Percentiles rank a stretch among this genome's conserved stretches.
These are phyloP conservation scores for Oryza nivara DNA, from an alignment of 176 grass and related monocot genomes.

Conservation along the genomic window DNA sequence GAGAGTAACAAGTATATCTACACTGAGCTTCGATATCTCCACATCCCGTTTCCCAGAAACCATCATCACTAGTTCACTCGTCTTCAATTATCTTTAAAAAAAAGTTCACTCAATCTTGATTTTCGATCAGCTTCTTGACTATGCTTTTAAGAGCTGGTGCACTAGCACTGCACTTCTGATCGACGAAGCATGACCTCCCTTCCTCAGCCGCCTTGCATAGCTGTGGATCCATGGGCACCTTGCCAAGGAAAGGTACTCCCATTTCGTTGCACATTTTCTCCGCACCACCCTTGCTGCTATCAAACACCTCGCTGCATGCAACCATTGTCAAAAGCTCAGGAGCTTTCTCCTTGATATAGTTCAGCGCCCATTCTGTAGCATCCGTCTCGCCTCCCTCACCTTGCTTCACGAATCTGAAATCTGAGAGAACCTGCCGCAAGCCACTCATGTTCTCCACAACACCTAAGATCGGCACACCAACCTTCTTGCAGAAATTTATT, in stretches of 20 bases:
- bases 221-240: slow-evolving; percentile 90
- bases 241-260: slow-evolving; percentile 85
- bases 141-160: slow-evolving; percentile 72
- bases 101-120: slow-evolving; percentile 36
- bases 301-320: slow-evolving; percentile 79
- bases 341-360: slow-evolving; percentile 69
- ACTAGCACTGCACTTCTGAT: slow-evolving; percentile 74
- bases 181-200: slow-evolving; percentile 88
- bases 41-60: slow-evolving; percentile 2
- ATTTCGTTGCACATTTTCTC: slow-evolving; percentile 87
- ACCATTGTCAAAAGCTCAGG: slow-evolving; percentile 68
- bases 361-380: slow-evolving; percentile 57
- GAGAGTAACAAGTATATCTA: background rate
- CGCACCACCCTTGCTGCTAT: slow-evolving; percentile 73
- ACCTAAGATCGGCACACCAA: slow-evolving; percentile 61
- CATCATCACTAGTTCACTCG: slow-evolving; percentile 10
- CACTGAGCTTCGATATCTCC: background rate
- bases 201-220: slow-evolving; percentile 92
- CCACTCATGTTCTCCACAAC: slow-evolving; percentile 89
- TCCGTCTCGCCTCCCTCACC: slow-evolving; percentile 54
- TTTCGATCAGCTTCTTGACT: slow-evolving; percentile 69
- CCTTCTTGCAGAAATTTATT: slow-evolving; percentile 80
- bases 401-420: slow-evolving; percentile 61
- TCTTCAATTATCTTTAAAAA: background rate
- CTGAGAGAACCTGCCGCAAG: slow-evolving; percentile 53